Evolutionary conservation across 495 filamentous ascomycete species (phyloP).

Genomic region (Echria macrotheca): DNA sequence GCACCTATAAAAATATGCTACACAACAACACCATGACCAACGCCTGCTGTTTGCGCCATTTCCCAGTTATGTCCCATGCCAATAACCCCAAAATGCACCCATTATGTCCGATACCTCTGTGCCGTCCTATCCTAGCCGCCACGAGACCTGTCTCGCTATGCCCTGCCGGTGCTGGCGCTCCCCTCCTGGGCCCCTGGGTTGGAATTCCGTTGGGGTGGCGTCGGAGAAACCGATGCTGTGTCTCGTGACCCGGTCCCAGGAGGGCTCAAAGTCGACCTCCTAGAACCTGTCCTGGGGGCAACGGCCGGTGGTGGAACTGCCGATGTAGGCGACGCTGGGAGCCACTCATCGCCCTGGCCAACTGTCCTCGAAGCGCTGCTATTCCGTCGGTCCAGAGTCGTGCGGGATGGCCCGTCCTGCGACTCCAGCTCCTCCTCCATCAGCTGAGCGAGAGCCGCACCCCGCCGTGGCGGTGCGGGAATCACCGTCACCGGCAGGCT

Average conservation of each 20-base stretch:
- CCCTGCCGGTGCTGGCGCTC: background rate
- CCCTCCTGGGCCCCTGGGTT: no score
- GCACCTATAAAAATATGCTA: no score
- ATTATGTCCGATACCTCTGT: no score
- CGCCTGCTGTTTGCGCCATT: no score
- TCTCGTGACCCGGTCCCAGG: background rate
- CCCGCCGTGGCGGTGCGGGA: conserved; percentile 41
- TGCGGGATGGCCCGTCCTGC: background rate
- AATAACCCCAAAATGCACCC: no score
- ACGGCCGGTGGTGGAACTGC: background rate
- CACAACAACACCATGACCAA: no score
- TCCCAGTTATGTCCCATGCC: no score
- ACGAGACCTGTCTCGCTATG: no score
- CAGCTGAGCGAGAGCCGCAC: conserved; percentile 40
- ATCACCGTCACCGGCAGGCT: conserved; percentile 47
- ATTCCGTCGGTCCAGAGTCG: background rate
- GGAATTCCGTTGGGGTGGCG: no score
- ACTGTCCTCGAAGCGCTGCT: conserved; percentile 12
- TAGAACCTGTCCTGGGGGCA: background rate
- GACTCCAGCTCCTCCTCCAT: conserved; percentile 31
- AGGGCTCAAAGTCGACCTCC: background rate
- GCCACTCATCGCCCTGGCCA: background rate
- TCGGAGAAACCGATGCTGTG: background rate
- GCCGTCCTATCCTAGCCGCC: no score
- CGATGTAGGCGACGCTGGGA: conserved; percentile 1